Conservation (phyloP, 2,329 filamentous ascomycete genomes). For the Alternaria atra region DNA sequence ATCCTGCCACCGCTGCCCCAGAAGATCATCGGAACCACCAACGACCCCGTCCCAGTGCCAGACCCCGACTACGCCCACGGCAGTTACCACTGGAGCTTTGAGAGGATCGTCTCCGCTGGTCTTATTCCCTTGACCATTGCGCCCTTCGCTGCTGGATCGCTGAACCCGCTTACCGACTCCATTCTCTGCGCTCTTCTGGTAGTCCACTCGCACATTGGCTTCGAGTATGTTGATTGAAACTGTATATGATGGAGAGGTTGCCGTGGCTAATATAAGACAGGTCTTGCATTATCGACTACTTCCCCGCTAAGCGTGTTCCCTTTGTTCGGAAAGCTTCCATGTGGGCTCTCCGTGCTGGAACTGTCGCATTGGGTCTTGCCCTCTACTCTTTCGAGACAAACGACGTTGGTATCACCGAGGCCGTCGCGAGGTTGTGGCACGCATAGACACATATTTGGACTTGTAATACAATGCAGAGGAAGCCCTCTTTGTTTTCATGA, state of each 20-base stretch:
- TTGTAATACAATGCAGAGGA: slow-evolving; percentile 13
- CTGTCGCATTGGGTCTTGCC: slow-evolving; percentile 82
- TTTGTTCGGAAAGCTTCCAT: slow-evolving; percentile 70
- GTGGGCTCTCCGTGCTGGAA: slow-evolving; percentile 82
- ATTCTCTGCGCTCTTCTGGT: slow-evolving; percentile 83
- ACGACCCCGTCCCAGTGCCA: slow-evolving; percentile 83
- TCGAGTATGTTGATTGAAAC: slow-evolving; percentile 68
- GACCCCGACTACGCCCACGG: slow-evolving; percentile 79
- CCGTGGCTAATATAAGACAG: slow-evolving; percentile 48
- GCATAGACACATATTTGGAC: slow-evolving; percentile 61
- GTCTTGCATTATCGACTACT: slow-evolving; percentile 86
- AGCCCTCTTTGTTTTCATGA: background rate
- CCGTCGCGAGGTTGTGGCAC: slow-evolving; percentile 87
- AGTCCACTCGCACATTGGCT: slow-evolving; percentile 94
- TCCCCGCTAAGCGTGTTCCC: slow-evolving; percentile 76
- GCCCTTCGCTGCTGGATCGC: slow-evolving; percentile 88
- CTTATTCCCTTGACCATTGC: slow-evolving; percentile 88
- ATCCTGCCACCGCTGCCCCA: slow-evolving; percentile 87
- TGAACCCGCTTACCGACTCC: slow-evolving; percentile 90
- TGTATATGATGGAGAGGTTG: slow-evolving; percentile 2
- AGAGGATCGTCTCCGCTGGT: slow-evolving; percentile 79
- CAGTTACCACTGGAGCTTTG: slow-evolving; percentile 98
- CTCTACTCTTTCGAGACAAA: slow-evolving; percentile 99
- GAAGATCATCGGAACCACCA: slow-evolving; percentile 83
- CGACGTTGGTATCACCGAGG: slow-evolving; percentile 92